Percentiles rank a stretch among this genome's conserved stretches.
Conservation (phyloP, 345 rosid species). For the Eucalyptus victrix region DNA sequence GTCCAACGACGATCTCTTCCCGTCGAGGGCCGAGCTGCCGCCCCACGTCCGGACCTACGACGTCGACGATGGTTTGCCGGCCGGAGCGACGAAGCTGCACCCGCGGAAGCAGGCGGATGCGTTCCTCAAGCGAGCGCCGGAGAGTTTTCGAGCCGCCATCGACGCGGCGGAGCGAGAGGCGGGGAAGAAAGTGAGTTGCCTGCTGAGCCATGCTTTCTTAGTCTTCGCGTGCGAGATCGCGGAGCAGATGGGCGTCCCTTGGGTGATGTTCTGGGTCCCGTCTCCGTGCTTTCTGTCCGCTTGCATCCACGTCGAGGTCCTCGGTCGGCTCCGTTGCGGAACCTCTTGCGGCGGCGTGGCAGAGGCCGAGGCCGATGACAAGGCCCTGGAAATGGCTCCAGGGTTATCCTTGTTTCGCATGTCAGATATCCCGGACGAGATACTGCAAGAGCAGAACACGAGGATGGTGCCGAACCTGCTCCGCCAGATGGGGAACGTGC, state of each 20-base stretch:
- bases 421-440: neutral
- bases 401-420: neutral
- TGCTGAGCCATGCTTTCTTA: slow-evolving; percentile 31
- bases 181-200: slow-evolving; percentile 3
- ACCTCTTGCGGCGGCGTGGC: neutral
- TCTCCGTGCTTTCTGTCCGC: slow-evolving; percentile 24
- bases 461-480: neutral
- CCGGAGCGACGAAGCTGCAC: neutral
- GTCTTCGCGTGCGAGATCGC: slow-evolving; percentile 19
- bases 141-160: slow-evolving; percentile 4
- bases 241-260: slow-evolving; percentile 8
- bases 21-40: neutral
- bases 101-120: neutral
- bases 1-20: neutral
- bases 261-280: slow-evolving; percentile 32
- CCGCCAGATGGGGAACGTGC: neutral
- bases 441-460: neutral
- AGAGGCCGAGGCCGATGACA: neutral
- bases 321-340: neutral
- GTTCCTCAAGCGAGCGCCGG: slow-evolving; percentile 20
- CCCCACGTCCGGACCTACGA: slow-evolving; percentile 1
- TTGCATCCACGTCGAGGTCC: slow-evolving; percentile 18
- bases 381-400: neutral
- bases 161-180: neutral
- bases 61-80: slow-evolving; percentile 7